phyloP scores from a whole-genome alignment of 2,329 filamentous ascomycete genomes.

The Penicillium sumatraense region DNA sequence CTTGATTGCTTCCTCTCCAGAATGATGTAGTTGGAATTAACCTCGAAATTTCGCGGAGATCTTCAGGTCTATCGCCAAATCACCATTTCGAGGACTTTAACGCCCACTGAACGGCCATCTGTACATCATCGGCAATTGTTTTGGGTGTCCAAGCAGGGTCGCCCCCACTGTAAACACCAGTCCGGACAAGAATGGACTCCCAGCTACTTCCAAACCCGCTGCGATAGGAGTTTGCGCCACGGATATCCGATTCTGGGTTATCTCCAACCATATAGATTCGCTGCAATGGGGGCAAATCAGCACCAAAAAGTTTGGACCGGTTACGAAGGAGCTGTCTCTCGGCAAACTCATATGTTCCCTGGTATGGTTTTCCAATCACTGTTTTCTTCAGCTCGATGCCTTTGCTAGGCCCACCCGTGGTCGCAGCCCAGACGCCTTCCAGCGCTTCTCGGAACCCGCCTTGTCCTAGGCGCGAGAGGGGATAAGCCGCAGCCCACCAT shows the following conservation, averaged over 20 bases:
- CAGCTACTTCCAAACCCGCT: slow-evolving; percentile 73
- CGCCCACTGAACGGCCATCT: slow-evolving; percentile 77
- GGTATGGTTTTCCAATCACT: slow-evolving; percentile 82
- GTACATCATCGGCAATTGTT: slow-evolving; percentile 73
- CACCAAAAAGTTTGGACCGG: slow-evolving; percentile 55
- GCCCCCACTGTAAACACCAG: slow-evolving; percentile 71
- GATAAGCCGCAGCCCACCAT: slow-evolving; percentile 84
- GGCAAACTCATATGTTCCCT: slow-evolving; percentile 80
- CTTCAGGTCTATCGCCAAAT: slow-evolving; percentile 1
- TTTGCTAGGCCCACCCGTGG: slow-evolving; percentile 64
- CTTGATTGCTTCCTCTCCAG: too few relatives aligned
- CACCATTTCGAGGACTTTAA: slow-evolving; percentile 58
- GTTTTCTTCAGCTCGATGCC: slow-evolving; percentile 64
- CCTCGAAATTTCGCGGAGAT: background rate
- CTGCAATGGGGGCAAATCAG: slow-evolving; percentile 56
- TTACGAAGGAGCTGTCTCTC: slow-evolving; percentile 72
- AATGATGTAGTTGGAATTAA: too few relatives aligned
- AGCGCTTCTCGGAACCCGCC: slow-evolving; percentile 86
- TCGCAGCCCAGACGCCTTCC: slow-evolving; percentile 75
- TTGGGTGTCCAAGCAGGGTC: slow-evolving; percentile 66
- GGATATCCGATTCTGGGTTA: slow-evolving; percentile 87
- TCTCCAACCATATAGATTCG: slow-evolving; percentile 94
- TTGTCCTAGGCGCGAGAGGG: slow-evolving; percentile 84
- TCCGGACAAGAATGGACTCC: slow-evolving; percentile 76
- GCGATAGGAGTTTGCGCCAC: slow-evolving; percentile 77